These are phyloP conservation scores for Marchantia polymorpha DNA, from an alignment of 225 moss, liverwort and hornwort species.

Conservation along the genomic window DNA sequence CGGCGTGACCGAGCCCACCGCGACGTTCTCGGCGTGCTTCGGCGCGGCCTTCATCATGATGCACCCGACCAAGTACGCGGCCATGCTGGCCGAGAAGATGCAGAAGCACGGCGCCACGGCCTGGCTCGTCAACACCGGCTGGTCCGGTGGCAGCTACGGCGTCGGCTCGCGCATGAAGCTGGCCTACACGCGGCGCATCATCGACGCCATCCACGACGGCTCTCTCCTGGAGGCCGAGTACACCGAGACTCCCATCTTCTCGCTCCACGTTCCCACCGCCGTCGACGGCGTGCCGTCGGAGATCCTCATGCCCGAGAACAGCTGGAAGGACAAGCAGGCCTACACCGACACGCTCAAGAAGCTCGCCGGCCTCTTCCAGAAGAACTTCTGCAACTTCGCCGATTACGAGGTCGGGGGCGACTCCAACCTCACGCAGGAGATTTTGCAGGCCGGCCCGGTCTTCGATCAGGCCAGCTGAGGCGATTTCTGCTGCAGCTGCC, in stretches of 20 bases:
- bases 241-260: conserved; percentile 74
- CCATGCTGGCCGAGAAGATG: conserved; percentile 98
- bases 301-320: conserved; percentile 78
- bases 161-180: conserved; percentile 85
- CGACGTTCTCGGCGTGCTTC: conserved; percentile 97
- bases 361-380: conserved; percentile 46
- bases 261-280: conserved; percentile 64
- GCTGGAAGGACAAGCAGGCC: conserved; percentile 48
- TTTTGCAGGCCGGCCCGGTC: conserved; percentile 49
- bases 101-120: conserved; percentile 69
- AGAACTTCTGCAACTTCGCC: conserved; percentile 43
- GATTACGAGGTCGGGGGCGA: conserved; percentile 55
- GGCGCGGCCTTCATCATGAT: conserved; percentile 99
- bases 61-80: conserved; percentile 94
- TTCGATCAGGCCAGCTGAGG: not conserved
- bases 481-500: no score
- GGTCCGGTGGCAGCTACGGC: conserved; percentile 93
- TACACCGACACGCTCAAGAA: conserved; percentile 44
- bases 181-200: conserved; percentile 83
- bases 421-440: conserved; percentile 40
- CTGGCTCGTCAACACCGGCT: conserved; percentile 96
- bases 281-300: conserved; percentile 78
- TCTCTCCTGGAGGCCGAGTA: conserved; percentile 57
- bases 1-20: conserved; percentile 87
- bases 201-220: conserved; percentile 93